A percentile compares a stretch with the other conserved stretches of the same genome.
phyloP scores from a whole-genome alignment of 2,329 filamentous ascomycete species.

The Coleophoma cylindrospora region DNA sequence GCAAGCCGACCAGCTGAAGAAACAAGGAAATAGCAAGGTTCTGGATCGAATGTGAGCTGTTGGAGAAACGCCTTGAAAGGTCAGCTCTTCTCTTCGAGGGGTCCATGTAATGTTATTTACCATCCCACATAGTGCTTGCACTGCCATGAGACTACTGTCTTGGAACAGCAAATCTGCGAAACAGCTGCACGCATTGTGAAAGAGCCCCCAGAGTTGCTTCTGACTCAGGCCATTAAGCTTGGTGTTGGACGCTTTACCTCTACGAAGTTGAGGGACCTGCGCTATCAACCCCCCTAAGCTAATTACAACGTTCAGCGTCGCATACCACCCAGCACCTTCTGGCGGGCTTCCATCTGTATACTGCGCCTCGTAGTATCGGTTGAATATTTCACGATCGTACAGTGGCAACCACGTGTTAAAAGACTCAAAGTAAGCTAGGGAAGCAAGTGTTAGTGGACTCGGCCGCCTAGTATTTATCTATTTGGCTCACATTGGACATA shows the following conservation, averaged over 20 bases:
- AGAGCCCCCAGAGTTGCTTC: neutral
- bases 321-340: neutral
- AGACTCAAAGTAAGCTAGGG: neutral
- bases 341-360: neutral
- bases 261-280: neutral
- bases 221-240: neutral
- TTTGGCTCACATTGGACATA: constrained; percentile 1
- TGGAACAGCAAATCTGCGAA: constrained; percentile 6
- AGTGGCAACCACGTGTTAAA: neutral
- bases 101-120: too few species aligned
- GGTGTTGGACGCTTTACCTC: neutral
- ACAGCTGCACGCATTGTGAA: constrained; percentile 4
- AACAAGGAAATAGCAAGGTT: too few species aligned
- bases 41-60: too few species aligned
- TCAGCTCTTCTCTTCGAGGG: too few species aligned
- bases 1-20: too few species aligned
- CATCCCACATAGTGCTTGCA: constrained; percentile 5
- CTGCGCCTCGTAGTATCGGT: neutral
- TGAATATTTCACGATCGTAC: neutral
- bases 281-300: neutral
- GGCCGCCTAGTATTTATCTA: neutral
- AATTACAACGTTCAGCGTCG: neutral
- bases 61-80: too few species aligned
- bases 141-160: constrained; percentile 3
- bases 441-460: too few species aligned